These are phyloP conservation scores for Lodderomyces metapsilosis DNA, from an alignment of 1,139 yeast genomes.

Conservation along the genomic window DNA sequence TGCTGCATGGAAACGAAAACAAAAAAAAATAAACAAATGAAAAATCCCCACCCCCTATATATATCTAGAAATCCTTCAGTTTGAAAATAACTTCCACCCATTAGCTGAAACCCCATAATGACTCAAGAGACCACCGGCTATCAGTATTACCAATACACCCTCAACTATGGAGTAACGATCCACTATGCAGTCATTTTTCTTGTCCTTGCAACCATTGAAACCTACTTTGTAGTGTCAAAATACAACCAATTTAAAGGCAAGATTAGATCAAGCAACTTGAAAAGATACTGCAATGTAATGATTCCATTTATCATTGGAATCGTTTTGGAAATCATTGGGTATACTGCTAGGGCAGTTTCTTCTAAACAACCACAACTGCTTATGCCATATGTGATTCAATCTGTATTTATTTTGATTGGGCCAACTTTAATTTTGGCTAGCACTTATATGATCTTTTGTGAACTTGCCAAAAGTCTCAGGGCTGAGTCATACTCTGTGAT, in stretches of 20 bases:
- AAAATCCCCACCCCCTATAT: too few relatives aligned
- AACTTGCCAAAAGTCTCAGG: not conserved
- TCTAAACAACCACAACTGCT: not conserved
- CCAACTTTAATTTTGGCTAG: constrained; percentile 1
- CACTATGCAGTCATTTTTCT: not conserved
- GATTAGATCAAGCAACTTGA: not conserved
- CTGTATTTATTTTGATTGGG: not conserved
- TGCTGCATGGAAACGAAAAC: constrained; percentile 1
- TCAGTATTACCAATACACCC: not conserved
- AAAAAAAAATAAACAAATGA: too few relatives aligned
- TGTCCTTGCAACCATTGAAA: not conserved
- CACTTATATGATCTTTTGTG: constrained; percentile 1
- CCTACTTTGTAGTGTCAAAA: not conserved
- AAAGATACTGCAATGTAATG: constrained; percentile 1
- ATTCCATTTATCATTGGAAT: not conserved
- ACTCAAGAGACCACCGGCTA: not conserved
- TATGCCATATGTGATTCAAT: not conserved
- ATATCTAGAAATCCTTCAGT: not conserved
- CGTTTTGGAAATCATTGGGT: not conserved
- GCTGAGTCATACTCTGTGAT: not conserved
- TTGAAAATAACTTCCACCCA: not conserved
- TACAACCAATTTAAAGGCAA: not conserved
- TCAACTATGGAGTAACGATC: not conserved
- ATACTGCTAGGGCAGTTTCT: not conserved
- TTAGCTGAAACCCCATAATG: not conserved